Conservation (phyloP, 2,329 filamentous ascomycete species). For the Ophiostoma populinum region DNA sequence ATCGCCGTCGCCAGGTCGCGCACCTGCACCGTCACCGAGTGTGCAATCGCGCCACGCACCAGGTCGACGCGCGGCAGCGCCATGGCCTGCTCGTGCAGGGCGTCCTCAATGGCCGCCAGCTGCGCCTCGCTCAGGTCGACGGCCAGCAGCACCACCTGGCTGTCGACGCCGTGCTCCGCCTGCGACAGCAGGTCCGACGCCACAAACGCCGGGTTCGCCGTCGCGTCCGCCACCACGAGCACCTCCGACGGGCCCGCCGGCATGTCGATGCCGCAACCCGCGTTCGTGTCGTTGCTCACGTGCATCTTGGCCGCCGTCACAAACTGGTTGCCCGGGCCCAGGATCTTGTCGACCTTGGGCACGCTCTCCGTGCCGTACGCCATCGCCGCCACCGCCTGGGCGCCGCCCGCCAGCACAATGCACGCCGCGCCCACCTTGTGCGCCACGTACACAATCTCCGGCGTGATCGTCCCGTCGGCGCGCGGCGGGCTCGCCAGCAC, state of each 20-base stretch:
- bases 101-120: conserved; percentile 72
- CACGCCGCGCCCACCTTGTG: conserved; percentile 94
- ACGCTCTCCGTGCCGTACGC: conserved; percentile 93
- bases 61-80: conserved; percentile 84
- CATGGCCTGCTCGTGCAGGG: conserved; percentile 74
- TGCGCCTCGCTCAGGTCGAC: conserved; percentile 59
- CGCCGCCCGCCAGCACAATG: conserved; percentile 88
- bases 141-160: conserved; percentile 82
- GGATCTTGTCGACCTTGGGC: conserved; percentile 95
- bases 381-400: conserved; percentile 90
- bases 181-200: conserved; percentile 85
- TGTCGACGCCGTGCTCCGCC: conserved; percentile 92
- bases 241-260: conserved; percentile 93
- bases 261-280: conserved; percentile 94
- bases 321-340: conserved; percentile 95
- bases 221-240: conserved; percentile 80
- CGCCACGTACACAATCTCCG: conserved; percentile 92
- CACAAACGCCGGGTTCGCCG: conserved; percentile 83
- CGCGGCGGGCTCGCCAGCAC: conserved; percentile 85
- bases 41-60: conserved; percentile 72
- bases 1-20: conserved; percentile 57
- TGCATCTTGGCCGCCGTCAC: conserved; percentile 98
- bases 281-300: conserved; percentile 92
- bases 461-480: conserved; percentile 75
- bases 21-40: conserved; percentile 70